These are phyloP conservation scores for Exophiala oligosperma DNA, from an alignment of 2,329 filamentous ascomycete genomes.

Conservation along the genomic window DNA sequence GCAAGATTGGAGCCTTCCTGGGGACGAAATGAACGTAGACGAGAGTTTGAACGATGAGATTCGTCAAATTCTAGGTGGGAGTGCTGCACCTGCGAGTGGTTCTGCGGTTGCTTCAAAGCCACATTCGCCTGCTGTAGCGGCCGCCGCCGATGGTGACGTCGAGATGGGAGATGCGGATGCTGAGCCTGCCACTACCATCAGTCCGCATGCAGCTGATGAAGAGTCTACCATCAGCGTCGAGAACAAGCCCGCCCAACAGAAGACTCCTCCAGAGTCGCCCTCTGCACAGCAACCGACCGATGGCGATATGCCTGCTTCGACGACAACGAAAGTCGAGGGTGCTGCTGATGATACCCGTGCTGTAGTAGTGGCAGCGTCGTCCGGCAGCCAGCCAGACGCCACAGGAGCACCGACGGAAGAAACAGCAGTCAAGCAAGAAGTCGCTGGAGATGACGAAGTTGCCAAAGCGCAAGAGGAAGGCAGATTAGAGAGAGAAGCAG, in stretches of 20 bases:
- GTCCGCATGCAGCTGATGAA: slow-evolving; percentile 29
- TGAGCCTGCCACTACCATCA: slow-evolving; percentile 36
- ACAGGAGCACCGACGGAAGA: slow-evolving; percentile 16
- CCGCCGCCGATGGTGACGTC: slow-evolving; percentile 24
- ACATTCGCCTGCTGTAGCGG: slow-evolving; percentile 10
- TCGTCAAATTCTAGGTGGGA: slow-evolving; percentile 18
- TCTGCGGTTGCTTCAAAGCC: slow-evolving; percentile 20
- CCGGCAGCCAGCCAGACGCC: slow-evolving; percentile 22
- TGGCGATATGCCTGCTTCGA: slow-evolving; percentile 5
- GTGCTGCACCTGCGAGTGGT: slow-evolving; percentile 15
- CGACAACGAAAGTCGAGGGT: slow-evolving; percentile 23
- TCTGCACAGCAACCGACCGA: slow-evolving; percentile 12
- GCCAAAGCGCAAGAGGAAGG: slow-evolving; percentile 35
- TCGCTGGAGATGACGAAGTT: slow-evolving; percentile 27
- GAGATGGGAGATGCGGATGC: slow-evolving; percentile 44
- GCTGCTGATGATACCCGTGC: slow-evolving; percentile 8
- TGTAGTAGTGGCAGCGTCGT: slow-evolving; percentile 16
- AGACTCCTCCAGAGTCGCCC: slow-evolving; percentile 32
- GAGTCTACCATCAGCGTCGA: slow-evolving; percentile 17
- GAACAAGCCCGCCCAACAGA: slow-evolving; percentile 25
- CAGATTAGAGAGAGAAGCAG: slow-evolving; percentile 28
- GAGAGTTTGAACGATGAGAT: slow-evolving; percentile 20
- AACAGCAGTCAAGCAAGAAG: slow-evolving; percentile 28
- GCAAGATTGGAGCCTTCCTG: slow-evolving; percentile 43
- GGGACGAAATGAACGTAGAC: slow-evolving; percentile 46